phyloP scores from a whole-genome alignment of 345 rosid genomes.

The Linum lewisii region DNA sequence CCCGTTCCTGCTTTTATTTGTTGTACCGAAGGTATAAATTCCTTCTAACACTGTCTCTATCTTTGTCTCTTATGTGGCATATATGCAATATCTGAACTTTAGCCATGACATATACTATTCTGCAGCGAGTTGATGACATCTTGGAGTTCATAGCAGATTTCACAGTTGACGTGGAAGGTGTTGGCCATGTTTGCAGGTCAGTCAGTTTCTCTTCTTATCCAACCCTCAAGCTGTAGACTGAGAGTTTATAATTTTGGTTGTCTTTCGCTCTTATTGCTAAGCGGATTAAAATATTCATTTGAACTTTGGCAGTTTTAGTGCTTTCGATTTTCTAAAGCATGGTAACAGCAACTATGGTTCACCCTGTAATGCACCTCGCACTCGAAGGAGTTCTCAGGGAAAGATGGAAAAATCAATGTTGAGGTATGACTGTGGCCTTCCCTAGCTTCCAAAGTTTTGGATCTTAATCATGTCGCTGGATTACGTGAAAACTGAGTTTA shows the following conservation, averaged over 20 bases:
- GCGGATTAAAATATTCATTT: slow-evolving; percentile 3
- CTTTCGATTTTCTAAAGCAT: slow-evolving; percentile 75
- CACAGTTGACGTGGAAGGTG: slow-evolving; percentile 87
- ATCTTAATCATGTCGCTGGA: background rate
- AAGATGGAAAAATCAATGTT: slow-evolving; percentile 97
- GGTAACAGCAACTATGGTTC: slow-evolving; percentile 88
- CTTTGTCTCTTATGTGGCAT: background rate
- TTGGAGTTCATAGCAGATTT: slow-evolving; percentile 76
- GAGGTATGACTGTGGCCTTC: slow-evolving; percentile 41
- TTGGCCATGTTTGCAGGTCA: slow-evolving; percentile 96
- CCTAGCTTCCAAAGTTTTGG: background rate
- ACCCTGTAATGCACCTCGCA: slow-evolving; percentile 37
- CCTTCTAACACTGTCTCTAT: slow-evolving; percentile 3
- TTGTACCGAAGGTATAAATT: slow-evolving; percentile 67
- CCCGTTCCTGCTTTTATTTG: slow-evolving; percentile 74
- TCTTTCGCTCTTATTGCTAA: background rate
- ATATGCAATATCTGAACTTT: slow-evolving; percentile 11
- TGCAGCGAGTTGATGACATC: slow-evolving; percentile 93
- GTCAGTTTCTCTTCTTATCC: slow-evolving; percentile 5
- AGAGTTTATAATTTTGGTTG: slow-evolving; percentile 2
- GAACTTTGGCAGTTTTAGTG: slow-evolving; percentile 57
- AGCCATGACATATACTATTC: slow-evolving; percentile 12
- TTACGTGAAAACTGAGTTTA: too few relatives aligned
- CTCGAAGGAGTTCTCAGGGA: slow-evolving; percentile 85
- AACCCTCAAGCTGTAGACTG: background rate